A percentile compares a stretch with the other conserved stretches of the same genome.
phyloP scores from a whole-genome alignment of 2,329 filamentous ascomycete genomes.

The Trichophyton schoenleinii region DNA sequence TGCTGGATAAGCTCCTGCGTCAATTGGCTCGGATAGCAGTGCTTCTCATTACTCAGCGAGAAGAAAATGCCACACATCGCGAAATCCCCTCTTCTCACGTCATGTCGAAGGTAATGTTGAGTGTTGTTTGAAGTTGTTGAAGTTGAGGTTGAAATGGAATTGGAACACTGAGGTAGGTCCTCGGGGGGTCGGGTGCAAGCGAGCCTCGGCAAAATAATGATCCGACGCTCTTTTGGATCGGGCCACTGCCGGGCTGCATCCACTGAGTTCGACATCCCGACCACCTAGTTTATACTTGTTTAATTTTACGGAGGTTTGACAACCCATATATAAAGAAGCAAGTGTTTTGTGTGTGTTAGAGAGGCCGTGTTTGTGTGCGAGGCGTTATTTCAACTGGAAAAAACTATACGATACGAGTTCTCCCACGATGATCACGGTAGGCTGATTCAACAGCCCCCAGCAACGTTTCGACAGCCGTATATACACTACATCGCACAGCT shows the following conservation, averaged over 20 bases:
- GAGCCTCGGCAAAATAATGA: background rate
- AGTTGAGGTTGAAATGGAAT: too few relatives aligned
- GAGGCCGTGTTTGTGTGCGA: background rate
- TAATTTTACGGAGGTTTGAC: background rate
- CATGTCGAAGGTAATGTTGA: too few relatives aligned
- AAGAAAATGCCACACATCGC: constrained; percentile 43
- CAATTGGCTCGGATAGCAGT: constrained; percentile 23
- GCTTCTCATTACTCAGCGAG: constrained; percentile 29
- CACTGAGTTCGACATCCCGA: too few relatives aligned
- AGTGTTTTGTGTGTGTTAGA: too few relatives aligned
- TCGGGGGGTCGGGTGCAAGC: too few relatives aligned
- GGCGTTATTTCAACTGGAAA: background rate
- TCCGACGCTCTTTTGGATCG: background rate
- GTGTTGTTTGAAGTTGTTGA: background rate
- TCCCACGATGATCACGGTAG: background rate
- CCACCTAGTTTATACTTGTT: background rate
- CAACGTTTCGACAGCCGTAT: background rate
- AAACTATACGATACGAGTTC: background rate
- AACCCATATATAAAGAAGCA: background rate
- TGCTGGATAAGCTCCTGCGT: constrained; percentile 25
- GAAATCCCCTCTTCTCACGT: background rate
- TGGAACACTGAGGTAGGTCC: too few relatives aligned
- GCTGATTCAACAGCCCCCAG: background rate
- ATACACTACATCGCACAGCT: background rate
- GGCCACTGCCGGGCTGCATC: too few relatives aligned